A percentile compares a stretch with the other conserved stretches of the same genome.
Evolutionary conservation across 1,284 basidiomycete genomes (phyloP).

Genomic region (Ganoderma sinense): DNA sequence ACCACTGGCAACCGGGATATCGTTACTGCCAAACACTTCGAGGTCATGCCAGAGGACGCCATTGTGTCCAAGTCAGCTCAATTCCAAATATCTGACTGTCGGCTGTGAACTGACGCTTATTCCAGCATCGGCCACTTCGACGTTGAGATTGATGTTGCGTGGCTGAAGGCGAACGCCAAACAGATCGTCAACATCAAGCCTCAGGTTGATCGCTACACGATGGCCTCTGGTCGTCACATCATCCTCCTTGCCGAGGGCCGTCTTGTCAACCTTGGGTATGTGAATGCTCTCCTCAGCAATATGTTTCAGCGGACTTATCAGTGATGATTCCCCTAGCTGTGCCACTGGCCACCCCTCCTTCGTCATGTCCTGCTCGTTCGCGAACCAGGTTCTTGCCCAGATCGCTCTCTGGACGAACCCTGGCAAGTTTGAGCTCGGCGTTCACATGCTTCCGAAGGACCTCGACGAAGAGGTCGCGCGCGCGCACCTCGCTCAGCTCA

Average conservation of each 20-base stretch:
- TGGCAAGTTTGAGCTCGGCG: conserved; percentile 90
- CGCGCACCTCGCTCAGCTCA: conserved; percentile 91
- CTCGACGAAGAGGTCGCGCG: conserved; percentile 99
- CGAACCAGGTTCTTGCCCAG: conserved; percentile 98
- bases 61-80: conserved; percentile 94
- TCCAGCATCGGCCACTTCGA: conserved; percentile 96
- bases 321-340: conserved; percentile 51
- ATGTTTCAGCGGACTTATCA: conserved; percentile 6
- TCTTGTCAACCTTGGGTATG: conserved; percentile 97
- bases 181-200: conserved; percentile 95
- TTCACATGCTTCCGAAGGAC: conserved; percentile 97
- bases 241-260: conserved; percentile 98
- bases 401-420: conserved; percentile 98
- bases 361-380: conserved; percentile 99
- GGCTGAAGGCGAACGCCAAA: conserved; percentile 95
- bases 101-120: conserved; percentile 10
- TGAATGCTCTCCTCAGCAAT: conserved; percentile 21
- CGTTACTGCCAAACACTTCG: conserved; percentile 93
- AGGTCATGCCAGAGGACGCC: conserved; percentile 96
- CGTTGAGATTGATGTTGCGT: conserved; percentile 98
- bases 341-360: conserved; percentile 94
- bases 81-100: not conserved
- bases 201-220: conserved; percentile 98
- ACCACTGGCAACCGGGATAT: conserved; percentile 99
- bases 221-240: conserved; percentile 91